Conservation (phyloP, 345 rosid species). For the Turnera subulata region DNA sequence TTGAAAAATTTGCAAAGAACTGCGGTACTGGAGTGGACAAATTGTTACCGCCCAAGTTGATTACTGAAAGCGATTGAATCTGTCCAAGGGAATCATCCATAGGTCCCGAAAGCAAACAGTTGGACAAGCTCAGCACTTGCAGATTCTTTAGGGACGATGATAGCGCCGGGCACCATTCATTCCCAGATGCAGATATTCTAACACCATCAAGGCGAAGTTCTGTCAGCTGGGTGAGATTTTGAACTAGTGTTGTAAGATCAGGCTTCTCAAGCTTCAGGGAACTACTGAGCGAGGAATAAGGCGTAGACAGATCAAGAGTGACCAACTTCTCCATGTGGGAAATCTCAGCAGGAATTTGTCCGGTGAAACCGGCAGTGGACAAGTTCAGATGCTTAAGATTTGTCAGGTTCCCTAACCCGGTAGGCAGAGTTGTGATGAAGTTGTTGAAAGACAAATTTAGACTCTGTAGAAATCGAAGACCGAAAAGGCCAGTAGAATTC, state of each 20-base stretch:
- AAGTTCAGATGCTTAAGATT: constrained; percentile 31
- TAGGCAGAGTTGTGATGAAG: constrained; percentile 23
- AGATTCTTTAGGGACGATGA: constrained; percentile 30
- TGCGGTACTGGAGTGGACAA: constrained; percentile 20
- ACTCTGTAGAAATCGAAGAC: constrained; percentile 29
- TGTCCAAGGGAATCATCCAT: constrained; percentile 18
- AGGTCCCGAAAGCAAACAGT: constrained; percentile 34
- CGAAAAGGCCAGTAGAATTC: constrained; percentile 30
- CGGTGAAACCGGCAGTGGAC: constrained; percentile 38
- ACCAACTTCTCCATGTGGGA: constrained; percentile 35
- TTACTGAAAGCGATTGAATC: constrained; percentile 9
- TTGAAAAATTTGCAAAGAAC: constrained; percentile 14
- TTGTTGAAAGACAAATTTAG: constrained; percentile 40
- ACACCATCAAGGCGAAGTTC: constrained; percentile 37
- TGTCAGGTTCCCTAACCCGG: constrained; percentile 25
- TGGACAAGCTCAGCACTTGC: constrained; percentile 35
- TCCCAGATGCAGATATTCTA: constrained; percentile 21
- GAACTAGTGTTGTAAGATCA: constrained; percentile 19
- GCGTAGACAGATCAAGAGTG: constrained; percentile 38
- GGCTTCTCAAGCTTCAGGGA: constrained; percentile 31
- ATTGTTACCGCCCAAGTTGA: constrained; percentile 22
- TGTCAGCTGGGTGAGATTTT: constrained; percentile 16
- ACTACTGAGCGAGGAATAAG: neutral
- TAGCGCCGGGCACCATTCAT: constrained; percentile 27
- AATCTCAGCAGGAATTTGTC: constrained; percentile 35